Conservation (phyloP, 1,284 basidiomycete genomes). For the Ceratorhiza oryzae-sativae region DNA sequence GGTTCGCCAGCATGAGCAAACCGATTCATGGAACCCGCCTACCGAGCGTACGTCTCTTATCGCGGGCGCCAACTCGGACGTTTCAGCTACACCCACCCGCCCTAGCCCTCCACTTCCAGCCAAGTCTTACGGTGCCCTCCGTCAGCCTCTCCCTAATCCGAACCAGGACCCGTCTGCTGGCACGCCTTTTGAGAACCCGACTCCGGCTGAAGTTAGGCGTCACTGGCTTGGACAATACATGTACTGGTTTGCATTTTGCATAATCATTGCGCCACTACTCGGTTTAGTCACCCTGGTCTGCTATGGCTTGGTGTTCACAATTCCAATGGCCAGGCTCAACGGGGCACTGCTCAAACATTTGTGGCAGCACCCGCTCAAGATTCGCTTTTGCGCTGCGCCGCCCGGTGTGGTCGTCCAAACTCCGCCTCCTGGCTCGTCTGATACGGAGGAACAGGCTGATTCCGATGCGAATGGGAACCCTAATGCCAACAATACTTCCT, state of each 20-base stretch:
- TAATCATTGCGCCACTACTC: constrained; percentile 88
- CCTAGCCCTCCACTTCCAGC: constrained; percentile 41
- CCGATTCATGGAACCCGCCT: constrained; percentile 47
- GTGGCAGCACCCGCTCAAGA: constrained; percentile 78
- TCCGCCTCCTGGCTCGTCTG: constrained; percentile 38
- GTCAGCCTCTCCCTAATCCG: constrained; percentile 12
- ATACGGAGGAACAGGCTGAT: constrained; percentile 39
- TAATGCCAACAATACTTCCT: constrained; percentile 51
- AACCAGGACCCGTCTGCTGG: neutral
- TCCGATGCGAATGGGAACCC: constrained; percentile 41
- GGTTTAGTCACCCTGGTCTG: constrained; percentile 74
- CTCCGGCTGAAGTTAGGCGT: constrained; percentile 18
- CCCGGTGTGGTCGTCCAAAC: constrained; percentile 50
- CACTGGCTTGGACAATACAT: constrained; percentile 58
- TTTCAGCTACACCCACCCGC: constrained; percentile 20
- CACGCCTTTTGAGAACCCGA: neutral
- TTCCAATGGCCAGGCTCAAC: constrained; percentile 97
- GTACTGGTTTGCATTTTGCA: constrained; percentile 81
- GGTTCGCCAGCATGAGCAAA: constrained; percentile 46
- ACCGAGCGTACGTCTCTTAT: constrained; percentile 48
- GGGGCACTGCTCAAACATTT: constrained; percentile 93
- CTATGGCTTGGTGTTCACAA: constrained; percentile 92
- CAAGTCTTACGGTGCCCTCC: constrained; percentile 42
- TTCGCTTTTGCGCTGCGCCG: constrained; percentile 91
- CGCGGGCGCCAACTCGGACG: constrained; percentile 44